Conservation (phyloP, 805 yeast genomes). For the Yarrowia bubula region DNA sequence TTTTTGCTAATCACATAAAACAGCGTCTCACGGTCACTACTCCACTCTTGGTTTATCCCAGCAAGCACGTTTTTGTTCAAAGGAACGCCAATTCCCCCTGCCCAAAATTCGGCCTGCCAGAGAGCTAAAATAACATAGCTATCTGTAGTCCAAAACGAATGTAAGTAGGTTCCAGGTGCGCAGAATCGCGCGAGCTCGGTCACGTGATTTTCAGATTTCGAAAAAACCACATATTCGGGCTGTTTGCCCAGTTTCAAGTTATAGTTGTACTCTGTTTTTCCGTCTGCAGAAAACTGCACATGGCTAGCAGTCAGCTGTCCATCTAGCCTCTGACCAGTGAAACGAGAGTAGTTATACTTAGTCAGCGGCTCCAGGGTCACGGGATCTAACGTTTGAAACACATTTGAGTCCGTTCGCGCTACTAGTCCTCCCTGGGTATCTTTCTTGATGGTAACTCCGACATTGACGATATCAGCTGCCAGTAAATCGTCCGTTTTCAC, state of each 20-base stretch:
- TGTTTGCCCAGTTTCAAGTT: background rate
- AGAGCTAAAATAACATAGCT: background rate
- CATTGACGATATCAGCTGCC: constrained; percentile 2
- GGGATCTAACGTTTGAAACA: constrained; percentile 2
- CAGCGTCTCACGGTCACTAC: background rate
- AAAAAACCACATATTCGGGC: constrained; percentile 6
- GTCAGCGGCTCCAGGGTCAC: constrained; percentile 7
- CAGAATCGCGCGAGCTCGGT: background rate
- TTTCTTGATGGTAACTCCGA: constrained; percentile 1
- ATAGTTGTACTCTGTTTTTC: constrained; percentile 17
- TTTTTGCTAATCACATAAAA: constrained; percentile 1
- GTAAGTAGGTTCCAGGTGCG: background rate
- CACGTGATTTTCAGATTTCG: background rate
- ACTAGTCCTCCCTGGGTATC: background rate
- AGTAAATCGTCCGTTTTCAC: background rate
- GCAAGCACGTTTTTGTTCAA: background rate
- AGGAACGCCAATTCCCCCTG: background rate
- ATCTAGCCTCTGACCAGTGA: background rate
- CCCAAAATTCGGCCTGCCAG: constrained; percentile 25
- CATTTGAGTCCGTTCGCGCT: constrained; percentile 5
- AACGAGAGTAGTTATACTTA: constrained; percentile 1
- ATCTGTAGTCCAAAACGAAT: constrained; percentile 11
- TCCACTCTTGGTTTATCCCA: background rate
- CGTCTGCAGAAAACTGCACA: constrained; percentile 1
- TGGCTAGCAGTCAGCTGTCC: constrained; percentile 14